These are phyloP conservation scores for Candida incommunis DNA, from an alignment of 805 yeast species.

Conservation along the genomic window DNA sequence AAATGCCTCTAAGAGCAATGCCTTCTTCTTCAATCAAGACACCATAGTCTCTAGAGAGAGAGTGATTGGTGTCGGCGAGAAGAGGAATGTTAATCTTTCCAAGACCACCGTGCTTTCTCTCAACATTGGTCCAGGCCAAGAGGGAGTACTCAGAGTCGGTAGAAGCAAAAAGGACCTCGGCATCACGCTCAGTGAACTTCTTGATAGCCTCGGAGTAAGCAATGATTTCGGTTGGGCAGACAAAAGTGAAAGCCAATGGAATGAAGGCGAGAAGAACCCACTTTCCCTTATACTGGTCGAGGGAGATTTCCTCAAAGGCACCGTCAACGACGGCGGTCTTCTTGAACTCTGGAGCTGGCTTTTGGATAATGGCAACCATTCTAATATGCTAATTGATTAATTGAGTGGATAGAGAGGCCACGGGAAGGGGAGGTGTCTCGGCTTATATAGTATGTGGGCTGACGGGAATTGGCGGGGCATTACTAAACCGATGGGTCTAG, in stretches of 20 bases:
- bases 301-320: slow-evolving; percentile 83
- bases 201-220: slow-evolving; percentile 94
- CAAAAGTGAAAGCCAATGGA: slow-evolving; percentile 98
- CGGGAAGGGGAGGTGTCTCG: no score
- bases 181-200: slow-evolving; percentile 76
- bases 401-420: neutral
- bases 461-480: no score
- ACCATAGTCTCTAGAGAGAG: slow-evolving; percentile 91
- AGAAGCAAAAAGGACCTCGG: slow-evolving; percentile 88
- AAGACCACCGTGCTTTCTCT: slow-evolving; percentile 96
- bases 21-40: slow-evolving; percentile 94
- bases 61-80: slow-evolving; percentile 93
- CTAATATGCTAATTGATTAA: neutral
- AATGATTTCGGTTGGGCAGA: slow-evolving; percentile 98
- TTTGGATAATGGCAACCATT: slow-evolving; percentile 7
- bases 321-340: slow-evolving; percentile 98
- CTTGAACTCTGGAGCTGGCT: slow-evolving; percentile 81
- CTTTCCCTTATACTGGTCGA: slow-evolving; percentile 94
- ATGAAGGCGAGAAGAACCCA: slow-evolving; percentile 95
- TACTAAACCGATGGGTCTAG: no score
- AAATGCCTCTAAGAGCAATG: slow-evolving; percentile 94
- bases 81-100: slow-evolving; percentile 92
- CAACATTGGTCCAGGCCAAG: slow-evolving; percentile 95
- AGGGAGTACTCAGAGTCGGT: slow-evolving; percentile 97
- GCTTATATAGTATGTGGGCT: no score